phyloP scores from a whole-genome alignment of 225 moss, liverwort and hornwort species.

The Marchantia polymorpha region DNA sequence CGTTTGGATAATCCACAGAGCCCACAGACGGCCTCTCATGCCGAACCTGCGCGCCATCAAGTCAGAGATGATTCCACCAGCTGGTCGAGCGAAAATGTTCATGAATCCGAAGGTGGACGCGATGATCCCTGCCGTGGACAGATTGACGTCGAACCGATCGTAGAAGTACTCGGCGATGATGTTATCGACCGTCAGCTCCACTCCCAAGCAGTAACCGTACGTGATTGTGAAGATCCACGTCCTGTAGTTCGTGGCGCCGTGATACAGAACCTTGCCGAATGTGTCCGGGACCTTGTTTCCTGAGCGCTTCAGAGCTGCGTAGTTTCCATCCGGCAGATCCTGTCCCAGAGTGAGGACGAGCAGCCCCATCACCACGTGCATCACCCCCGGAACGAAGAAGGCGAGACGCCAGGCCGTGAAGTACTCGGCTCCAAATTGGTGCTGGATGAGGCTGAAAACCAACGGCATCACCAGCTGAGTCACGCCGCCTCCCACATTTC shows the following conservation, averaged over 20 bases:
- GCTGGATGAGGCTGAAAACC: constrained; percentile 47
- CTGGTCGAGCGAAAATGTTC: constrained; percentile 60
- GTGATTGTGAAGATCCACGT: constrained; percentile 54
- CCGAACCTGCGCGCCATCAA: constrained; percentile 31
- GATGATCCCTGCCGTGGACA: constrained; percentile 32
- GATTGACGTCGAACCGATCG: constrained; percentile 55
- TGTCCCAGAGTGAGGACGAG: constrained; percentile 7
- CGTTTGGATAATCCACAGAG: constrained; percentile 45
- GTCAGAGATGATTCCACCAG: constrained; percentile 57
- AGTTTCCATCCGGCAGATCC: no score
- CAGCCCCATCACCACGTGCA: no score
- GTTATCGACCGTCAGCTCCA: constrained; percentile 75
- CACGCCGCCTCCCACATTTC: constrained; percentile 68
- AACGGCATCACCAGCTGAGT: constrained; percentile 77
- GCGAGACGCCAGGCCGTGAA: constrained; percentile 28
- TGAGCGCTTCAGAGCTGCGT: no score
- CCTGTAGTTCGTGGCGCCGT: constrained; percentile 51
- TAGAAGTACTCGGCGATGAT: constrained; percentile 72
- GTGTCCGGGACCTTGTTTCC: no score
- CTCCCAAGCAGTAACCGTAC: constrained; percentile 69
- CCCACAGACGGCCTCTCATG: constrained; percentile 73
- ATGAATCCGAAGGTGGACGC: constrained; percentile 55
- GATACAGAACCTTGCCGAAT: constrained; percentile 27
- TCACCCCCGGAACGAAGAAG: no score
- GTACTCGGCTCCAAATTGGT: constrained; percentile 36